Conservation (phyloP, 2,329 filamentous ascomycete genomes). For the Juglanconis oblonga region DNA sequence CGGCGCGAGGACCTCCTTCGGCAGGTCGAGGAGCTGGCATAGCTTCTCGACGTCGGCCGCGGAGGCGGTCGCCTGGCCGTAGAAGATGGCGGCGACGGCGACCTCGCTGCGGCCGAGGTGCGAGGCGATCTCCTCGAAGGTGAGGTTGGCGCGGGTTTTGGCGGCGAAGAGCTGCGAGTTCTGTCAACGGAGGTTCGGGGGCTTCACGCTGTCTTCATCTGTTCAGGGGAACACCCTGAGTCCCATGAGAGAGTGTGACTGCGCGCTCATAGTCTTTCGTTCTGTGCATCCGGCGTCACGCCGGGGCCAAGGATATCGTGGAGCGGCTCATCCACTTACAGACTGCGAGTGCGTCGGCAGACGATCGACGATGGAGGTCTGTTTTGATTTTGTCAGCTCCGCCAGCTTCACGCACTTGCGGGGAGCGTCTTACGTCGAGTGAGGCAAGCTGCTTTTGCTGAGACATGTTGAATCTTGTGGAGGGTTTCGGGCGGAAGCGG, state of each 20-base stretch:
- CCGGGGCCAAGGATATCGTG: too few relatives aligned
- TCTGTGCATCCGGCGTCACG: too few relatives aligned
- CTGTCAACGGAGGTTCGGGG: neutral
- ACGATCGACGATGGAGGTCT: constrained; percentile 56
- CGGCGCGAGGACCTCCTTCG: constrained; percentile 51
- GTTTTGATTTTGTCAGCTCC: constrained; percentile 12
- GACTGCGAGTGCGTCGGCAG: constrained; percentile 69
- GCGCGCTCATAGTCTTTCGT: too few relatives aligned
- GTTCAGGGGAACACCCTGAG: too few relatives aligned
- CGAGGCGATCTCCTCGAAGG: constrained; percentile 74
- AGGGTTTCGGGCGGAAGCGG: neutral
- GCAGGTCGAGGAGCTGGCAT: constrained; percentile 51
- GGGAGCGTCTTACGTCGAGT: constrained; percentile 34
- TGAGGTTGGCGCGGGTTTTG: constrained; percentile 72
- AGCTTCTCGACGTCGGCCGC: constrained; percentile 55
- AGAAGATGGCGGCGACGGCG: constrained; percentile 84
- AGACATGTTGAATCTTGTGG: constrained; percentile 6
- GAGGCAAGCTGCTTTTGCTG: constrained; percentile 23
- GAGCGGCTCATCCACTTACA: neutral
- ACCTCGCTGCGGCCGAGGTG: constrained; percentile 77
- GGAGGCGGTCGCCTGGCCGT: constrained; percentile 62
- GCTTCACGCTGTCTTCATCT: neutral
- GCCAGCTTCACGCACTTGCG: neutral
- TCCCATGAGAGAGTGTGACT: too few relatives aligned
- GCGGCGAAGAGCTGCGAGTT: constrained; percentile 64